Evolutionary conservation across 1,139 yeast species (phyloP).

Genomic region (Debaryomycetaceae sp.): DNA sequence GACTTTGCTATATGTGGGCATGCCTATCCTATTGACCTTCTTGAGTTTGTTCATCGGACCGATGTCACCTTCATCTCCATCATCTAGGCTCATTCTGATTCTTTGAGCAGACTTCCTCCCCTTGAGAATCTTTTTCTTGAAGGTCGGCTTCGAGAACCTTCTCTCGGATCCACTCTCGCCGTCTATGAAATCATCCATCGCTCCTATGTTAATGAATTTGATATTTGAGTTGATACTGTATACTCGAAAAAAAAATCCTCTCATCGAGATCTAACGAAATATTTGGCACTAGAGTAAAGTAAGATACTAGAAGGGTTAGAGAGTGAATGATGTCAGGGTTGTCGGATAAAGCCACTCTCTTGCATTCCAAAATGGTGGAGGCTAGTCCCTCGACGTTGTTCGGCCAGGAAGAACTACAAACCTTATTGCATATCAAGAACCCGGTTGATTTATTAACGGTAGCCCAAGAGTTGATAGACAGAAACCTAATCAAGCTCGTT

Average conservation of each 20-base stretch:
- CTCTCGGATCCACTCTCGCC: background rate
- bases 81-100: conserved; percentile 6
- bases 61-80: conserved; percentile 4
- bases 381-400: conserved; percentile 44
- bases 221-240: background rate
- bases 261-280: background rate
- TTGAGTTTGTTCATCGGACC: background rate
- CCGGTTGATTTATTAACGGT: conserved; percentile 50
- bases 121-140: conserved; percentile 20
- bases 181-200: conserved; percentile 6
- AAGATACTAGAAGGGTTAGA: background rate
- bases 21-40: background rate
- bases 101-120: conserved; percentile 4
- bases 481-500: conserved; percentile 64
- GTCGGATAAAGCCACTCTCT: conserved; percentile 49
- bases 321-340: conserved; percentile 16
- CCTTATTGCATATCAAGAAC: conserved; percentile 31
- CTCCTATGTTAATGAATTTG: background rate
- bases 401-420: conserved; percentile 58
- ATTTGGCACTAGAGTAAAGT: background rate
- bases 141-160: conserved; percentile 2
- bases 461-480: conserved; percentile 64
- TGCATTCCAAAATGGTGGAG: conserved; percentile 60
- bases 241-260: background rate
- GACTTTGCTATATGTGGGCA: background rate